phyloP scores from a whole-genome alignment of 2,329 filamentous ascomycete genomes.

The Arachnopeziza araneosa region DNA sequence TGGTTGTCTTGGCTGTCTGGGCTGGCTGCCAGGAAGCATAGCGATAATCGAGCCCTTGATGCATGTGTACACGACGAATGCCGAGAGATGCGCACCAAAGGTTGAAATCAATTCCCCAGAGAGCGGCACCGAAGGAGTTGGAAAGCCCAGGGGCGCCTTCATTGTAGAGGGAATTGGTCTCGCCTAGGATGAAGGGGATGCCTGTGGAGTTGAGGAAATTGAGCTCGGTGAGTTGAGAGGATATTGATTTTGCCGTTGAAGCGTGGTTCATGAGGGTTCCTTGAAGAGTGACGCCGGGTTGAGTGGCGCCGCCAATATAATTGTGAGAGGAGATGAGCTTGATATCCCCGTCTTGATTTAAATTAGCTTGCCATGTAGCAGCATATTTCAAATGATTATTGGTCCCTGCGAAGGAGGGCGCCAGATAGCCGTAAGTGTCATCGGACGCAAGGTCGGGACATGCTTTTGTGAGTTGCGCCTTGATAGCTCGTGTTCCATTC shows the following conservation, averaged over 20 bases:
- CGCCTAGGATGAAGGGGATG: constrained; percentile 27
- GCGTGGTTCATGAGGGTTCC: constrained; percentile 60
- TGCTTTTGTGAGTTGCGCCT: constrained; percentile 36
- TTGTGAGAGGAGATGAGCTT: constrained; percentile 54
- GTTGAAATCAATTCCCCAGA: constrained; percentile 60
- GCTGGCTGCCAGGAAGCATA: constrained; percentile 57
- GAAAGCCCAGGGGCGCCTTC: constrained; percentile 56
- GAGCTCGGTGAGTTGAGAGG: constrained; percentile 30
- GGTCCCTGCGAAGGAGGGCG: constrained; percentile 52
- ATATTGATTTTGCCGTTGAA: constrained; percentile 43
- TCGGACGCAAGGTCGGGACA: constrained; percentile 45
- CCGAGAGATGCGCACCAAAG: constrained; percentile 50
- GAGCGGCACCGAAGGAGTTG: constrained; percentile 59
- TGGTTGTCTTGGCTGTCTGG: constrained; percentile 39
- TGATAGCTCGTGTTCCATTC: constrained; percentile 47
- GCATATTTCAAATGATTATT: constrained; percentile 45
- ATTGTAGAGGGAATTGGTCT: constrained; percentile 58
- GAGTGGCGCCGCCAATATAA: constrained; percentile 56
- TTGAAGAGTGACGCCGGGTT: constrained; percentile 56
- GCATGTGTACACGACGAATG: constrained; percentile 56
- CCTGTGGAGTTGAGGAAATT: constrained; percentile 31
- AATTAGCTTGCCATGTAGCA: constrained; percentile 46
- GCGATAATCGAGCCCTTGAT: constrained; percentile 58
- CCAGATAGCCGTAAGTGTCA: constrained; percentile 45
- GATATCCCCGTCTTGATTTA: constrained; percentile 45